Evolutionary conservation across 441 rosid species (phyloP).

Genomic region (Dalechampia spathulata): DNA sequence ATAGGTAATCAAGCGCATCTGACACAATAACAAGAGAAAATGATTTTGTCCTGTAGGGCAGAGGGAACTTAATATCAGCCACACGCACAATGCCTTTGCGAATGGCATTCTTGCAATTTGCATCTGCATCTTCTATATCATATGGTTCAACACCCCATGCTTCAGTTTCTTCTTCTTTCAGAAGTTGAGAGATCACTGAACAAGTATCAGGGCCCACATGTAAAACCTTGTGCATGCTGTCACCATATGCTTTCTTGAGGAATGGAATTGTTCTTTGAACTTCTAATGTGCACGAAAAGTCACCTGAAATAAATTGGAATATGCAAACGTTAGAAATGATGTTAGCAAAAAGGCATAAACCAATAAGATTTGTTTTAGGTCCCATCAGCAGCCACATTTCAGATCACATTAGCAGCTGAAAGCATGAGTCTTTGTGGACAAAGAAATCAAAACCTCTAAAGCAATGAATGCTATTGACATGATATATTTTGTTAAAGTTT

Average conservation of each 20-base stretch:
- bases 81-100: constrained; percentile 58
- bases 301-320: constrained; percentile 29
- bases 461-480: no score
- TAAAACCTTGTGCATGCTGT: constrained; percentile 51
- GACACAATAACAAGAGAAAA: constrained; percentile 60
- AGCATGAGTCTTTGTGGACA: no score
- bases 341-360: background rate
- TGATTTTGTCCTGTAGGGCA: constrained; percentile 53
- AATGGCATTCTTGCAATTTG: constrained; percentile 46
- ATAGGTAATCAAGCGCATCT: constrained; percentile 63
- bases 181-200: constrained; percentile 44
- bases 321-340: constrained; percentile 1
- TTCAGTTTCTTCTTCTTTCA: constrained; percentile 52
- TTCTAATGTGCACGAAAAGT: constrained; percentile 47
- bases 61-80: constrained; percentile 65
- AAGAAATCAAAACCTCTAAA: no score
- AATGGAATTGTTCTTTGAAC: constrained; percentile 42
- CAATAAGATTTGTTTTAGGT: background rate
- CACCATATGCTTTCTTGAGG: constrained; percentile 58
- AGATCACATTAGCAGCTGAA: no score
- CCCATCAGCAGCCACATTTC: background rate
- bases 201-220: constrained; percentile 69
- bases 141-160: constrained; percentile 76
- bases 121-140: constrained; percentile 54
- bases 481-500: no score